phyloP scores from a whole-genome alignment of 1,284 basidiomycete species.

The Wolfiporia cocos region DNA sequence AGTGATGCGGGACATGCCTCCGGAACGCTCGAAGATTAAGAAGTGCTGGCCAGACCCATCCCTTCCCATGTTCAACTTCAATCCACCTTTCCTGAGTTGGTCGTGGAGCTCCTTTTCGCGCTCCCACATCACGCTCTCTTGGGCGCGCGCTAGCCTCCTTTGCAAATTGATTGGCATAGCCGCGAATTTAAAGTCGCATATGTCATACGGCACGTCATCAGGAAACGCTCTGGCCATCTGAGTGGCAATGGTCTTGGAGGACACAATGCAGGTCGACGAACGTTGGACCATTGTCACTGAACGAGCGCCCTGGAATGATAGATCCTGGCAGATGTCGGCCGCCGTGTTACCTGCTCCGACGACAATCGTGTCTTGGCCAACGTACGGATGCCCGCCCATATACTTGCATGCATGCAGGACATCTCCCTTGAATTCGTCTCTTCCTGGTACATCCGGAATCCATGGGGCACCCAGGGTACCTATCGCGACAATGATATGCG shows the following conservation, averaged over 20 bases:
- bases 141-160: conserved; percentile 23
- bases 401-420: conserved; percentile 38
- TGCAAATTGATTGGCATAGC: conserved; percentile 34
- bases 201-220: conserved; percentile 33
- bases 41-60: conserved; percentile 47
- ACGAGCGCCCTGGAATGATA: conserved; percentile 30
- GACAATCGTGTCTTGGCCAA: conserved; percentile 43
- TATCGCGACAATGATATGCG: conserved; percentile 54
- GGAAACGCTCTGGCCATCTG: conserved; percentile 29
- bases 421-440: conserved; percentile 33
- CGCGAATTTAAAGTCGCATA: conserved; percentile 39
- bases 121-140: conserved; percentile 19
- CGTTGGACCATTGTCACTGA: conserved; percentile 28
- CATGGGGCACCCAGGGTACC: conserved; percentile 43
- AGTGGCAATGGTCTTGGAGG: conserved; percentile 20
- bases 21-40: conserved; percentile 30
- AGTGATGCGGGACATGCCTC: conserved; percentile 36
- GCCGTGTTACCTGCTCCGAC: conserved; percentile 44
- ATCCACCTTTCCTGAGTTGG: conserved; percentile 51
- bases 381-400: conserved; percentile 31
- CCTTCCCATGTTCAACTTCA: conserved; percentile 48
- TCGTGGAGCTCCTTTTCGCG: conserved; percentile 41
- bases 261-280: conserved; percentile 22
- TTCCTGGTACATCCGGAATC: conserved; percentile 35
- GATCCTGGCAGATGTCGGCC: conserved; percentile 40